Evolutionary conservation across 106 monocot genomes (phyloP).

Genomic region (Dactylorhiza incarnata): DNA sequence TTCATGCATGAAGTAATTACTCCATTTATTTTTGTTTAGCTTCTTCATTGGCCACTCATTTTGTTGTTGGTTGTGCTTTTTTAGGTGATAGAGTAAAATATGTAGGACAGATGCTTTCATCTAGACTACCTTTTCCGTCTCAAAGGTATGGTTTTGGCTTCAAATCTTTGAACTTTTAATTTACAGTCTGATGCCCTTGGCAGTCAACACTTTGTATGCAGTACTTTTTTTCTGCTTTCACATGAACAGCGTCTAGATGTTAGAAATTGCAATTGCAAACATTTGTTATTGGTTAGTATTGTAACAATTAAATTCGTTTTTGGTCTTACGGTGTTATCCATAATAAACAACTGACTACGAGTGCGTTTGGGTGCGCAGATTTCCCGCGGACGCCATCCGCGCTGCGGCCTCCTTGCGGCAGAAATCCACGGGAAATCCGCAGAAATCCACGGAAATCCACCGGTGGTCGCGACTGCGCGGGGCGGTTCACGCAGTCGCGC

Average conservation of each 20-base stretch:
- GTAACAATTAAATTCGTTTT: not conserved
- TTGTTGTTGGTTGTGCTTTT: not conserved
- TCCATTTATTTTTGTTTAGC: not conserved
- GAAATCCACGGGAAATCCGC: too few relatives aligned
- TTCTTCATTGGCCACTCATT: not conserved
- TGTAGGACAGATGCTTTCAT: constrained; percentile 39
- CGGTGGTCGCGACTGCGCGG: too few relatives aligned
- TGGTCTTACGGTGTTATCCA: not conserved
- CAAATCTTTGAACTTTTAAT: not conserved
- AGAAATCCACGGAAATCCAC: too few relatives aligned
- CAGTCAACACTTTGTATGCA: not conserved
- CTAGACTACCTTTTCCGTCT: constrained; percentile 29
- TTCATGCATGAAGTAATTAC: not conserved
- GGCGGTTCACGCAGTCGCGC: too few relatives aligned
- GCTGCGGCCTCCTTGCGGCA: too few relatives aligned
- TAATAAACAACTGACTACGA: not conserved
- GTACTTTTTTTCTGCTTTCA: not conserved
- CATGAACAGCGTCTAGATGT: not conserved
- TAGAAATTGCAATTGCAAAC: not conserved
- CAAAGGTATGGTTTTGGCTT: constrained; percentile 29
- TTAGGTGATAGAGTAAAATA: constrained; percentile 62
- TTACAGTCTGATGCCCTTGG: constrained; percentile 1
- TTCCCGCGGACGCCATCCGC: too few relatives aligned
- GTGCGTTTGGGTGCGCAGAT: too few relatives aligned
- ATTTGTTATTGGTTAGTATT: not conserved